These are phyloP conservation scores for Trametes cingulata DNA, from an alignment of 768 basidiomycete species.

Conservation along the genomic window DNA sequence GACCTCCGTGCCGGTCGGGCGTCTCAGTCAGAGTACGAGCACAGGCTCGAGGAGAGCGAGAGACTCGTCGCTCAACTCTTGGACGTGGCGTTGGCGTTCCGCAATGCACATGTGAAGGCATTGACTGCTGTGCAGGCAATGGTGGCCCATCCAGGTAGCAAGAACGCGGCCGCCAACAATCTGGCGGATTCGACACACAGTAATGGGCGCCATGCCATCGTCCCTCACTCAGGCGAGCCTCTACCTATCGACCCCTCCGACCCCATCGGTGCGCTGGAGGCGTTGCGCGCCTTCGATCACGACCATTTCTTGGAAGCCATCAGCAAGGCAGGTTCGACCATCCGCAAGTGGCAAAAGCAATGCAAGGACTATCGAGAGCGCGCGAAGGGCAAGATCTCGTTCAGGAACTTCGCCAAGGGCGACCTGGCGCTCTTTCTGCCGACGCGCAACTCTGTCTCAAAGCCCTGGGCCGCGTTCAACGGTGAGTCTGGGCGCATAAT, in stretches of 20 bases:
- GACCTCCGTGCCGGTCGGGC: conserved; percentile 70
- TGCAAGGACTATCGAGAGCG: conserved; percentile 94
- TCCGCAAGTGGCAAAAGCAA: conserved; percentile 97
- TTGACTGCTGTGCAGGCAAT: conserved; percentile 61
- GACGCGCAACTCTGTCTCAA: conserved; percentile 89
- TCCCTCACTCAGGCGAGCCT: conserved; percentile 58
- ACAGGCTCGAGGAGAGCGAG: conserved; percentile 61
- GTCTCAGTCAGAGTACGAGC: conserved; percentile 69
- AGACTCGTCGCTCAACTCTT: conserved; percentile 80
- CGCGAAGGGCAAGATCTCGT: conserved; percentile 96
- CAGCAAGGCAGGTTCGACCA: conserved; percentile 77
- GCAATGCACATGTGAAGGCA: conserved; percentile 75
- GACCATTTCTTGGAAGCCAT: conserved; percentile 85
- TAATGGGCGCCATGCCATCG: conserved; percentile 50
- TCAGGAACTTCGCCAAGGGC: conserved; percentile 92
- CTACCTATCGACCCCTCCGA: conserved; percentile 80
- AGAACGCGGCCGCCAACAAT: conserved; percentile 37
- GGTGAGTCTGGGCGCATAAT: conserved; percentile 48
- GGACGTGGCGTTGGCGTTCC: conserved; percentile 76
- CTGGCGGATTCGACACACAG: conserved; percentile 54
- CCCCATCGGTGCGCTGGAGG: conserved; percentile 66
- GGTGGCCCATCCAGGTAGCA: conserved; percentile 46
- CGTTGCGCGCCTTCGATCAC: conserved; percentile 75
- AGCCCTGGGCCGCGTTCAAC: conserved; percentile 99
- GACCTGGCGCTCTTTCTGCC: conserved; percentile 96